Conservation (phyloP, 371 early-diverging fungal genomes). For the Dichotomocladium elegans region DNA sequence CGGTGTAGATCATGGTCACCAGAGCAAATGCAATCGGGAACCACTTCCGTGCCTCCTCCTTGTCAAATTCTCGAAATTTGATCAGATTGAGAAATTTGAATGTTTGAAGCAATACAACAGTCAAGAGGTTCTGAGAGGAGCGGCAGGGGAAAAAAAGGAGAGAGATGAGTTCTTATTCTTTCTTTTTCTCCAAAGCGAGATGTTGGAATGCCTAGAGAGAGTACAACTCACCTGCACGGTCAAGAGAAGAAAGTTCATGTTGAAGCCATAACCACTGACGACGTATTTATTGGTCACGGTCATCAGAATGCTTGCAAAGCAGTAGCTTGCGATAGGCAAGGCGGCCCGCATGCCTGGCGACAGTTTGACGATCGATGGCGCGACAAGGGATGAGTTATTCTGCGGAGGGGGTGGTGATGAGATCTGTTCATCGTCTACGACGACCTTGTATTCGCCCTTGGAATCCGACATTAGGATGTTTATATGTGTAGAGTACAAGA, state of each 20-base stretch:
- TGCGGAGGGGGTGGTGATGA: background rate
- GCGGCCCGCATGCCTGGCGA: conserved; percentile 43
- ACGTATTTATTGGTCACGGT: conserved; percentile 96
- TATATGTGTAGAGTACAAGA: background rate
- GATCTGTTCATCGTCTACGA: conserved; percentile 11
- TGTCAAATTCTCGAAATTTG: conserved; percentile 66
- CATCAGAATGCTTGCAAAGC: conserved; percentile 91
- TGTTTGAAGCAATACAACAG: conserved; percentile 31
- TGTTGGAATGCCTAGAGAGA: background rate
- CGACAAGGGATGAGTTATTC: conserved; percentile 20
- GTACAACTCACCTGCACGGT: conserved; percentile 70
- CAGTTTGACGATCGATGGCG: conserved; percentile 29
- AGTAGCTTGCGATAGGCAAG: conserved; percentile 84
- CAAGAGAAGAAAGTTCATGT: conserved; percentile 89
- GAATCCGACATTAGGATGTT: conserved; percentile 5
- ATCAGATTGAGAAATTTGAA: conserved; percentile 66
- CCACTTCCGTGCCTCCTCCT: conserved; percentile 77
- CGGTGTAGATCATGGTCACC: conserved; percentile 97
- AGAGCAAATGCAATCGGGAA: conserved; percentile 83
- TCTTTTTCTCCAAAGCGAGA: background rate
- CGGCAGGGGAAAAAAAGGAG: background rate
- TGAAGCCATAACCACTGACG: conserved; percentile 80
- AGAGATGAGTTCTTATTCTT: background rate
- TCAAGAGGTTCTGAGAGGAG: conserved; percentile 31
- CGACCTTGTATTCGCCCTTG: conserved; percentile 21